A percentile compares a stretch with the other conserved stretches of the same genome.
These are phyloP conservation scores for Colletotrichum sojae DNA, from an alignment of 2,329 filamentous ascomycete genomes.

Conservation along the genomic window DNA sequence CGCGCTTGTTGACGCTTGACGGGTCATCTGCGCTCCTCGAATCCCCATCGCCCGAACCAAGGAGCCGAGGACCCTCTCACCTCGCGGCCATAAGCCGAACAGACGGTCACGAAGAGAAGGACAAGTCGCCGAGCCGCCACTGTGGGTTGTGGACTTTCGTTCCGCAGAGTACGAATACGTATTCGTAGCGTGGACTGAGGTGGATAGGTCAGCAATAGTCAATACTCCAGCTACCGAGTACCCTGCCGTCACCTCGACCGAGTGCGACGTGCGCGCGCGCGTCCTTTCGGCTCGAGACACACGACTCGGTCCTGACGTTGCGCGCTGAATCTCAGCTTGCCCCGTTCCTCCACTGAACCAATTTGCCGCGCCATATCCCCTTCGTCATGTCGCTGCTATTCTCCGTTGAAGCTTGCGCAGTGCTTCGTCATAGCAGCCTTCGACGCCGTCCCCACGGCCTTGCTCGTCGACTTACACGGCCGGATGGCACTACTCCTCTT, in stretches of 20 bases:
- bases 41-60: constrained; percentile 42
- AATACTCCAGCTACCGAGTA: constrained; percentile 2
- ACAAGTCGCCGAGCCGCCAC: constrained; percentile 30
- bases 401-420: constrained; percentile 18
- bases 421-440: constrained; percentile 25
- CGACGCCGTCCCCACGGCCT: neutral
- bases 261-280: neutral
- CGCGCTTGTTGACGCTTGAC: constrained; percentile 18
- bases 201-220: constrained; percentile 35
- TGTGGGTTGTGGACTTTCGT: constrained; percentile 13
- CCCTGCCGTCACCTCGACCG: neutral
- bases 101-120: neutral
- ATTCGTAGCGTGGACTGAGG: neutral
- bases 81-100: constrained; percentile 22
- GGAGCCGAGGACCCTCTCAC: constrained; percentile 45
- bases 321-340: constrained; percentile 13
- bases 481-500: neutral
- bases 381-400: constrained; percentile 11
- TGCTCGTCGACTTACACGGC: constrained; percentile 32
- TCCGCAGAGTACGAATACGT: neutral
- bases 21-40: constrained; percentile 40
- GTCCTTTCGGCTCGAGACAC: constrained; percentile 1
- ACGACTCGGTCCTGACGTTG: neutral
- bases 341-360: neutral
- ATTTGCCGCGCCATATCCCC: neutral